Percentiles rank a stretch among this genome's conserved stretches.
phyloP scores from a whole-genome alignment of 192 early-diverging fungal genomes.

The Gamsiella multidivaricata region DNA sequence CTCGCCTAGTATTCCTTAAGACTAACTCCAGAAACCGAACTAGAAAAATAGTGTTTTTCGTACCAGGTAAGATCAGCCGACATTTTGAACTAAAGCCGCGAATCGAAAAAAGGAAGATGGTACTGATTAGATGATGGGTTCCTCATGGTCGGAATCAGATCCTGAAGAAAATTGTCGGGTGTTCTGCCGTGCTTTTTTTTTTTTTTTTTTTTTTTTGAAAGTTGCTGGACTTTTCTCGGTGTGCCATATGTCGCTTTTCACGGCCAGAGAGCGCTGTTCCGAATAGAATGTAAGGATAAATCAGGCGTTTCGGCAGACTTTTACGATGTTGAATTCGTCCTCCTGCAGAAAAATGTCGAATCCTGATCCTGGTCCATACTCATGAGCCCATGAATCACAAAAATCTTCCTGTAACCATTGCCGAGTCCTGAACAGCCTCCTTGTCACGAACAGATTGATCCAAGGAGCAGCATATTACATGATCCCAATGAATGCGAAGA shows the following conservation, averaged over 20 bases:
- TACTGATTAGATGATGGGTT: slow-evolving; percentile 28
- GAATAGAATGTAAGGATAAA: no score
- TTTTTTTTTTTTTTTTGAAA: neutral
- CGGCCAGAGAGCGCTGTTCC: no score
- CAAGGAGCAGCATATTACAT: slow-evolving; percentile 30
- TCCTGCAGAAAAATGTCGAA: neutral
- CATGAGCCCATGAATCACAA: no score
- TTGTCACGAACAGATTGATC: neutral
- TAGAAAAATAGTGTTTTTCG: neutral
- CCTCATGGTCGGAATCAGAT: slow-evolving; percentile 5
- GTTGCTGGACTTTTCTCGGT: no score
- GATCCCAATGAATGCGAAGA: slow-evolving; percentile 51
- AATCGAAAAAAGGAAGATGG: neutral
- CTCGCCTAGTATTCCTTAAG: no score
- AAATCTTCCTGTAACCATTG: neutral
- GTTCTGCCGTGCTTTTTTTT: neutral
- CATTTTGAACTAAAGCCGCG: slow-evolving; percentile 46
- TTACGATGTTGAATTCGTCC: neutral
- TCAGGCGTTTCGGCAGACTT: no score
- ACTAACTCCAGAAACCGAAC: no score
- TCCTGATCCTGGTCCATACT: neutral
- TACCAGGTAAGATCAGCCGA: slow-evolving; percentile 60
- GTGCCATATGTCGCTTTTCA: no score
- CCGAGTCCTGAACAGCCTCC: neutral
- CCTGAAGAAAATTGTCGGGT: no score